Evolutionary conservation across 2,329 filamentous ascomycete genomes (phyloP), one percentile per base, ranked within the genome.

Genomic region (Sclerotinia minor): DNA sequence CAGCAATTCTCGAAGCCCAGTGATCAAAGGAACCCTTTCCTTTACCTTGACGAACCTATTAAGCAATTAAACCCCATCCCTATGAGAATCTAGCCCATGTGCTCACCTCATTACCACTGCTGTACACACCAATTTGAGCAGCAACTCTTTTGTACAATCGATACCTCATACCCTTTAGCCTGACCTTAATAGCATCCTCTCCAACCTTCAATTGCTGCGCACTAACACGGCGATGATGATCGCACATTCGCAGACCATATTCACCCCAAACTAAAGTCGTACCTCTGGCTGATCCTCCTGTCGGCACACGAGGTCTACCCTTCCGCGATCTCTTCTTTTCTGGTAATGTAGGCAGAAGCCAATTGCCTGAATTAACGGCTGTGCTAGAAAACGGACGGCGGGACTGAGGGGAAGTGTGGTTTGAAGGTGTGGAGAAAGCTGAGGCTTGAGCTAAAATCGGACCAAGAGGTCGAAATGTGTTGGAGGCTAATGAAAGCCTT

Each of bases 11-110:
- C 29, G 91, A 87, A 5, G 94, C 93, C 95, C 95, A 99, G 77
- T 96, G 92, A 78, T 99, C 95, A 77, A 99, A 98, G 71, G 89
- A 91, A 74, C 95, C 95, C 79, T 99, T 99, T 81, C 95, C 95
- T 81, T 98, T 99, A 79, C 95, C 95, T 96, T 99, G 99, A 86
- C 95, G 90, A 79, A 92, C 90, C 87, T 89, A 72, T 8, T 58
- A 65, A 66, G 45, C 29, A 38, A 44, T 73, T 69, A 73, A 68
- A 53, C 19, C n/a, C 45, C 45, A 24, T 41, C 19, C 32, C 15
- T 19, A 17, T 21, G n/a, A 54, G n/a, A 9, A 38, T 44, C 45
- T 41, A 8, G 24, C 24, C 21, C 47, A 38, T n/a, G 53, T 49
- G 49, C 85, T 73, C 76, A 90, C 88, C 81, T 99, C 95, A 76